Percentiles rank a stretch among this genome's conserved stretches.
Evolutionary conservation across 2,329 filamentous ascomycete genomes (phyloP).

Genomic region (Saccharata proteae): DNA sequence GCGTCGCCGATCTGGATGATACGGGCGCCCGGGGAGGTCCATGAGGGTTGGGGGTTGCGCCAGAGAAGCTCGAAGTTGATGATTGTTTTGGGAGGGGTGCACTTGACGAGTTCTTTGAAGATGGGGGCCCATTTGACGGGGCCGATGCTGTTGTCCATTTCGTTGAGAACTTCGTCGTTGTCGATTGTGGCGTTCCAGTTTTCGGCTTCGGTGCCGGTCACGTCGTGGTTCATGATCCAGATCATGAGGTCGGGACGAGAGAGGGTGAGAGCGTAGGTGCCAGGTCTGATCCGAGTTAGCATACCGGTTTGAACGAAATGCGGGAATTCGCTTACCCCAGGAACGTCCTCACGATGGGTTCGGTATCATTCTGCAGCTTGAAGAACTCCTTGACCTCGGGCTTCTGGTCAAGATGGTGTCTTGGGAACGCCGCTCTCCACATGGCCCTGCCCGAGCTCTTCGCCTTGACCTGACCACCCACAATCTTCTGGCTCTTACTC

Average conservation of each 20-base stretch:
- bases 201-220: conserved; percentile 32
- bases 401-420: conserved; percentile 32
- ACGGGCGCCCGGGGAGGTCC: conserved; percentile 30
- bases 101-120: conserved; percentile 33
- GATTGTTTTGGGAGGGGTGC: conserved; percentile 33
- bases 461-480: conserved; percentile 32
- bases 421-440: conserved; percentile 30
- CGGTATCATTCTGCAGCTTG: conserved; percentile 25
- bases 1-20: conserved; percentile 34
- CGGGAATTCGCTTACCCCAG: conserved; percentile 22
- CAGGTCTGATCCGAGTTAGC: conserved; percentile 16
- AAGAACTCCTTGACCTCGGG: conserved; percentile 36
- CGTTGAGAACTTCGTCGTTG: conserved; percentile 31
- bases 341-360: conserved; percentile 35
- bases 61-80: conserved; percentile 38
- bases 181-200: conserved; percentile 37
- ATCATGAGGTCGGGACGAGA: conserved; percentile 36
- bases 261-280: conserved; percentile 33
- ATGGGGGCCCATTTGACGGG: conserved; percentile 33
- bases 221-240: conserved; percentile 39
- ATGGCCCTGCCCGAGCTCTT: conserved; percentile 26
- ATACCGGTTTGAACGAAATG: not conserved
- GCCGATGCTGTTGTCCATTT: conserved; percentile 33
- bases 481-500: conserved; percentile 32
- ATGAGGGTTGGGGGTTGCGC: conserved; percentile 34